phyloP scores from a whole-genome alignment of 1,139 yeast species.

The Pichia sp. region DNA sequence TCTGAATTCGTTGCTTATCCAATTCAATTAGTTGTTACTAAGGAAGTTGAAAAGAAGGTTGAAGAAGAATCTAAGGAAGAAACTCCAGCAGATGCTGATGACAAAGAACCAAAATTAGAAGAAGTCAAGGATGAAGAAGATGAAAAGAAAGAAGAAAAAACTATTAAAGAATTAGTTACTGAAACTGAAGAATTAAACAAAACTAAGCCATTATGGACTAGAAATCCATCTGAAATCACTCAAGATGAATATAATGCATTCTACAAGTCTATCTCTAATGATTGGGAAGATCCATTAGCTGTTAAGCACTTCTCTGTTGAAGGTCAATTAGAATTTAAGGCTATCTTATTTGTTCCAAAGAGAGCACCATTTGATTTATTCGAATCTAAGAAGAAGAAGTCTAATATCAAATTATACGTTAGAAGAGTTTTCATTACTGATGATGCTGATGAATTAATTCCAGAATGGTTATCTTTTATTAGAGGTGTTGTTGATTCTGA shows the following conservation, averaged over 20 bases:
- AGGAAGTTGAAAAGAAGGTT: constrained; percentile 88
- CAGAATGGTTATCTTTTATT: constrained; percentile 97
- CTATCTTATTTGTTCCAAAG: constrained; percentile 95
- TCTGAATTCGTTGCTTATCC: constrained; percentile 99
- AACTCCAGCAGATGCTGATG: constrained; percentile 51
- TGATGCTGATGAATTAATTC: constrained; percentile 98
- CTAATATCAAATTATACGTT: constrained; percentile 96
- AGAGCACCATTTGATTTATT: constrained; percentile 99
- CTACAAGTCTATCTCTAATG: constrained; percentile 98
- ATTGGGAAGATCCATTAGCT: constrained; percentile 99
- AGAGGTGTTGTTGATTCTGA: constrained; percentile 99
- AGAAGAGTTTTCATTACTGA: constrained; percentile 99
- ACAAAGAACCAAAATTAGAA: constrained; percentile 67
- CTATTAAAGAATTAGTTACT: constrained; percentile 69
- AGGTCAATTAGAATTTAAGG: constrained; percentile 99
- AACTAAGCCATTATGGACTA: constrained; percentile 99
- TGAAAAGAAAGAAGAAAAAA: constrained; percentile 63
- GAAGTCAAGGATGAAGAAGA: constrained; percentile 64
- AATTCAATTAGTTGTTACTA: constrained; percentile 95
- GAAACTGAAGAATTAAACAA: constrained; percentile 97
- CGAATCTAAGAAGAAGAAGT: constrained; percentile 98
- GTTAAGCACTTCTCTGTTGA: constrained; percentile 99
- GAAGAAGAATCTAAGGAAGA: constrained; percentile 55
- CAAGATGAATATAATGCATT: constrained; percentile 99
- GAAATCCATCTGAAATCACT: constrained; percentile 96